These are phyloP conservation scores for Paramecium pentaurelia DNA, from an alignment of 73 alveolate species.

Conservation along the genomic window DNA sequence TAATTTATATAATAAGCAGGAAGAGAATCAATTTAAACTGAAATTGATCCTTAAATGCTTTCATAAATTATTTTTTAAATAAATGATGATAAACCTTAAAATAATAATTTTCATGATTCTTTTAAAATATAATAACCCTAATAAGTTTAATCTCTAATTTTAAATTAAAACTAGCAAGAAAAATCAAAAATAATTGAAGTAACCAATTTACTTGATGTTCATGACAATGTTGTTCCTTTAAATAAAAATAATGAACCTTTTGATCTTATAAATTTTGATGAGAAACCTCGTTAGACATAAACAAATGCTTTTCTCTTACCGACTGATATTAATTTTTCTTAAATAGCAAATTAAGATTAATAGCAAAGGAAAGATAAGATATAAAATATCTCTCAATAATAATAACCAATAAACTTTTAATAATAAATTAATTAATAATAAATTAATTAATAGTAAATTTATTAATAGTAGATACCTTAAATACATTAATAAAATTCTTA, in stretches of 20 bases:
- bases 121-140: background rate
- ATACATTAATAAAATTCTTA: background rate
- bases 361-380: background rate
- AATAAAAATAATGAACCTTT: background rate
- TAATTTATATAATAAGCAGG: background rate
- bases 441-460: background rate
- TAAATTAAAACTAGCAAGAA: background rate
- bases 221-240: background rate
- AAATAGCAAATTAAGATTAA: background rate
- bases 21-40: constrained; percentile 2
- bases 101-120: background rate
- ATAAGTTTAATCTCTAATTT: background rate
- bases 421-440: background rate
- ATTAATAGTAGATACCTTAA: background rate
- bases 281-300: background rate
- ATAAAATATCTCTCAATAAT: background rate
- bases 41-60: background rate
- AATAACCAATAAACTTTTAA: background rate
- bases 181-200: background rate
- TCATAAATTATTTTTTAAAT: background rate
- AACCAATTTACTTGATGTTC: background rate
- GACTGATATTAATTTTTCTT: background rate
- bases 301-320: background rate
- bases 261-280: background rate
- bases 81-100: background rate